Percentiles rank a stretch among this genome's conserved stretches.
Conservation (phyloP, 345 rosid species). For the Physaria fendleri region DNA sequence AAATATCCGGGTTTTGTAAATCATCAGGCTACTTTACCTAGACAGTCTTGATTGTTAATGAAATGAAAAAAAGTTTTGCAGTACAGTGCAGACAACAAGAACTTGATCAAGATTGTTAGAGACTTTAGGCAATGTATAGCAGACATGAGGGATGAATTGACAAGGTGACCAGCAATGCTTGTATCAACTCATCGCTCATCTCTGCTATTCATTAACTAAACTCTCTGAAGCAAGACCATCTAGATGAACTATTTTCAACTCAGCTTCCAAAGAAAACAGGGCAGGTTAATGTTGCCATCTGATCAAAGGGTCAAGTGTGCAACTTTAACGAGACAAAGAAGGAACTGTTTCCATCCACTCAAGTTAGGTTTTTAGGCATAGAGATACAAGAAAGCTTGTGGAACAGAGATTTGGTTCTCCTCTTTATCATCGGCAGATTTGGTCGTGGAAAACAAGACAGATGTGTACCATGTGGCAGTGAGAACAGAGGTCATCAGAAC, state of each 20-base stretch:
- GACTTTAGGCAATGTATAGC: not conserved
- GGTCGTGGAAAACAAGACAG: conserved; percentile 31
- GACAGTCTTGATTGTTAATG: not conserved
- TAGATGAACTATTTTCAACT: not conserved
- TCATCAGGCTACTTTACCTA: not conserved
- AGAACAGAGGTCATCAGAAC: conserved; percentile 58
- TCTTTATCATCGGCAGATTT: conserved; percentile 49
- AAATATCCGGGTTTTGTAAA: not conserved
- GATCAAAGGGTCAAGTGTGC: conserved; percentile 47
- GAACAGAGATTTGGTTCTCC: conserved; percentile 64
- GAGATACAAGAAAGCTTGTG: conserved; percentile 58
- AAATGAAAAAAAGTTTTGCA: not conserved
- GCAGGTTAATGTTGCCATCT: not conserved
- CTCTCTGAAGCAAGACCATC: not conserved
- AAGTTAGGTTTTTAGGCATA: conserved; percentile 48
- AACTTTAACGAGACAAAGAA: conserved; percentile 45
- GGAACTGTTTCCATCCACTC: conserved; percentile 39
- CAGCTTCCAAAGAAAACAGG: not conserved
- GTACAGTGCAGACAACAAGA: not conserved
- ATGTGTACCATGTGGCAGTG: conserved; percentile 57
- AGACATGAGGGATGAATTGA: not conserved
- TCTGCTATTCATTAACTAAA: not conserved
- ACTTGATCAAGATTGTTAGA: too few species aligned
- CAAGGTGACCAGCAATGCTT: not conserved
- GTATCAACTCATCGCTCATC: not conserved